Evolutionary conservation across 768 basidiomycete species (phyloP).

Genomic region (Xerocomellus dryophilus): DNA sequence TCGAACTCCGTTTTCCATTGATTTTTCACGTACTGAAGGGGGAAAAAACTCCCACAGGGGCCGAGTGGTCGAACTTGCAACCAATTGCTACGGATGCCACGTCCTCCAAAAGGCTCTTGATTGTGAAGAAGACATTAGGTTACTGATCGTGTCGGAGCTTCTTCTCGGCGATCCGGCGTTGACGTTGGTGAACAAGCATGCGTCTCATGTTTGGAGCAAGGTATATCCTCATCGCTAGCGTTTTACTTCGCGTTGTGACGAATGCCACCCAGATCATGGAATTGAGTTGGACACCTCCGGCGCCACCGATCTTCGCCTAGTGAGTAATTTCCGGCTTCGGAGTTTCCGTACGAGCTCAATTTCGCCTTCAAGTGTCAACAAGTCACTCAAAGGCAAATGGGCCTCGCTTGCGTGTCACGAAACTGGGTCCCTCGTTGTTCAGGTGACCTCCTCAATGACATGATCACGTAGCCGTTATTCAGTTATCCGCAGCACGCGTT

Average conservation of each 20-base stretch:
- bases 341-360: not conserved
- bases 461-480: constrained; percentile 3
- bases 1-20: not conserved
- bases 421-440: constrained; percentile 84
- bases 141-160: constrained; percentile 81
- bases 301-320: constrained; percentile 87
- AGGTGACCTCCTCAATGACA: constrained; percentile 43
- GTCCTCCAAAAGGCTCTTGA: constrained; percentile 88
- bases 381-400: constrained; percentile 85
- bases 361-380: constrained; percentile 62
- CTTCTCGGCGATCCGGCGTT: constrained; percentile 81
- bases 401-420: constrained; percentile 87
- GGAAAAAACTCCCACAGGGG: constrained; percentile 43
- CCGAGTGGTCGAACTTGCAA: constrained; percentile 81
- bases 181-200: constrained; percentile 87
- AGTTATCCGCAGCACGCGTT: constrained; percentile 62
- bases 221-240: constrained; percentile 33
- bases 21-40: constrained; percentile 9
- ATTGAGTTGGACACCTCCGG: constrained; percentile 80
- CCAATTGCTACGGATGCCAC: constrained; percentile 87
- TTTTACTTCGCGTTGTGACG: constrained; percentile 6
- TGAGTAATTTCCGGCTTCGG: constrained; percentile 35
- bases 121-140: constrained; percentile 82
- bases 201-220: constrained; percentile 92
- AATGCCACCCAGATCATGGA: constrained; percentile 72